Base-by-base conservation (phyloP, 148 eudicot species). In the Amaranthus hypochondriacus region DNA sequence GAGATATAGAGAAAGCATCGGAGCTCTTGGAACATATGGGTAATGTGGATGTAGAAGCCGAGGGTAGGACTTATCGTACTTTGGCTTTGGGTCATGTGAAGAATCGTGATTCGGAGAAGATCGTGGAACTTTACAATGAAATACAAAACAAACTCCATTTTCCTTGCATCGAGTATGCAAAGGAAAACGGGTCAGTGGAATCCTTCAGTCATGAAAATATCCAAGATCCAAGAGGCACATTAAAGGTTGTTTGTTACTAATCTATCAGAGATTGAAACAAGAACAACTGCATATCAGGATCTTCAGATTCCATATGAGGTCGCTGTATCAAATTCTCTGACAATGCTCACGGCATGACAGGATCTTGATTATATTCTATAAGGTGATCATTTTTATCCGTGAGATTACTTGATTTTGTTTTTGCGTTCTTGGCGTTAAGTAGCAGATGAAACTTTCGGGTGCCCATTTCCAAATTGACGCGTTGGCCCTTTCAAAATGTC, bases 1-100 rank as follows among this genome's bases (percentile, higher is more conserved):
- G 85, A 42, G 84, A 86, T 75, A 69, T 39, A 39, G 71, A 70
- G 60, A 80, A 73, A 73, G 79, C 87, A 50, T 42, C 73, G 56
- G 85, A 80, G 75, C 66, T 87, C 59, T 77, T 87, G 77, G 83
- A 83, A 46, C 66, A 74, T 70, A 71, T 81, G 80, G 74, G 61
- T 62, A 73, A 69, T 51, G 73, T 59, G 49, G 56, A 75, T 56
- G 75, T 77, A 52, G 82, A 75, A 14, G 62, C 58, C 70, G 72
- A 75, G n/a, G 63, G 77, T 68, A 75, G 50, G 56, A 73, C 48
- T 44, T 73, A 66, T 50, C 64, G 75, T 13, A 70, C 76, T 42
- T 59, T 78, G 8, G 73, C 68, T 18, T 72, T 66, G 58, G 74
- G 51, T 15, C 76, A 62, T 72, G 64, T 75, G 18, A 74, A 78